Base-by-base conservation (phyloP, 1,284 basidiomycete species). In the Ganoderma multipileum region DNA sequence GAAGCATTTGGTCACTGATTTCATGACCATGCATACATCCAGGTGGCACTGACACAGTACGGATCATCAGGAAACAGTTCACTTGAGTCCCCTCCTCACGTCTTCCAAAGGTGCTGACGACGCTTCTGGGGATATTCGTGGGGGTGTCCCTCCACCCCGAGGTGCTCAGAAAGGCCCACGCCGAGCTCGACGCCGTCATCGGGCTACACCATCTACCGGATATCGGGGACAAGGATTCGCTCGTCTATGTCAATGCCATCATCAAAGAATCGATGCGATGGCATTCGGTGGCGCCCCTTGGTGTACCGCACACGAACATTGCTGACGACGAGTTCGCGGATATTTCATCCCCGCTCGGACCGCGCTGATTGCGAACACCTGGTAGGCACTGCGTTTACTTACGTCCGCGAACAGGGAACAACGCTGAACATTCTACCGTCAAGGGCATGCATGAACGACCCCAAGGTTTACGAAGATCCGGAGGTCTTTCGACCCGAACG, bases 381-480 rank as follows among this genome's bases (percentile, higher is more conserved):
- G 68, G 73, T 73, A 50, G 4, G 68, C 63, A 47, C 16, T 68
- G 74, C 33, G 14, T 16, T 60, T 7, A 8, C 14, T 16, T 23
- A 5, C 12, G 8, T 39, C 38, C 9, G 12, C 23, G 5, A 18
- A 7, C n/a, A 18, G n/a, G 23, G 12, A 9, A 23, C n/a, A 9
- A 16, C 9, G 3, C 23, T 38, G 18, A 44, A 16, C 44, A 5
- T 3, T 39, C 12, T 11, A 26, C 41, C 8, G 9, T 42, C 2
- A 50, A 73, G 72, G 70, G 57, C 63, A 6, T 70, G 73, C 39
- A 52, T 73, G 44, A 71, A 71, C 41, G 71, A 76, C 57, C 67
- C 73, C 5, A 58, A 84, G 2, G 82, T 68, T 79, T 80, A 11
- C 83, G 83, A 54, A 79, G 82, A 79, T 79, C 79, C 47, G 79